Evolutionary conservation across 164 flowering plant species (phyloP), one percentile per base, ranked within the genome.

Genomic region (Annona squamosa): DNA sequence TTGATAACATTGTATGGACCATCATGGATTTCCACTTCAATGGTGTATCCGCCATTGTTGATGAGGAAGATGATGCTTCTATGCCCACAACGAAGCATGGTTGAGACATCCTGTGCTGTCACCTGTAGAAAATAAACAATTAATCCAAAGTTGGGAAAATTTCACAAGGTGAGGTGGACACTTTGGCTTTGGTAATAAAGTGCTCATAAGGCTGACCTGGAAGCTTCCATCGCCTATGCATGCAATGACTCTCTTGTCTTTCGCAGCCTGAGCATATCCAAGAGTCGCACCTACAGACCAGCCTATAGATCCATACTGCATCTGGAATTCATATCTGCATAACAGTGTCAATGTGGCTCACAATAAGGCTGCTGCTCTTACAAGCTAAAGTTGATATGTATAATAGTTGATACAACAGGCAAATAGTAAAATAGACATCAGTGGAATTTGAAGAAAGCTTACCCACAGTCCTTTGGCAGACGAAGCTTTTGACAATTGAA

Each of bases 261-360:
- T 84, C 3, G 79, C 91, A 68, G 91, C 97, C 81, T 90, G 91
- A 5, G 97, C 97, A 76, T 93, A 93, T 1, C 98, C 98, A 47
- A 93, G 91, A 42, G 97, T 89, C 26, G 97, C 98, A 64, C 98
- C 95, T 12, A 91, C 95, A 3, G 98, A 91, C 98, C 98, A 93
- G 12, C 98, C 98, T 59, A 91, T 92, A 1, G 97, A 92, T 75
- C 93, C 97, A 79, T 90, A 92, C 77, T 92, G 97, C 93, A 90
- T 87, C 82, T 92, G 94, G 83, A 91, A 90, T 78, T 91, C 97
- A 63, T 79, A 91, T 70, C 97, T 91, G 87, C 41, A 74, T 48
- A 42, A 68, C 37, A 26, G 37, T 74, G 68, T 46, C 37, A 73
- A 13, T 47, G 74, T 7, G 37, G 45, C 45, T 12, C n/a, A 12